Conservation (phyloP, 2,329 filamentous ascomycete species). For the Fusarium miscanthi region DNA sequence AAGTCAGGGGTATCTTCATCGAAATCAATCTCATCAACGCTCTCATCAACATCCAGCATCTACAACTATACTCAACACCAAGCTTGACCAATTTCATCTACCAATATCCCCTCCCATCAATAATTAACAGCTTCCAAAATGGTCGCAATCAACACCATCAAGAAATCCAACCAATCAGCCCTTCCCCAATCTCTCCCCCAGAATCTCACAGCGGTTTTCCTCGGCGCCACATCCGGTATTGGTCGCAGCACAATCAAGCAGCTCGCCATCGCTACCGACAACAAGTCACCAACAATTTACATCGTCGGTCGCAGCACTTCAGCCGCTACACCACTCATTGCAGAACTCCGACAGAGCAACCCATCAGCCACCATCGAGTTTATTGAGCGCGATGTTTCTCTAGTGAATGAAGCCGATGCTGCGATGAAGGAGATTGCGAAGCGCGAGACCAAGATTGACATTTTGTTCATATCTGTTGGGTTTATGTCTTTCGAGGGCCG, state of each 20-base stretch:
- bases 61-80: not conserved
- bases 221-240: constrained; percentile 36
- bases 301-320: constrained; percentile 58
- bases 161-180: constrained; percentile 16
- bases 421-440: constrained; percentile 55
- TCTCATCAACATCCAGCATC: not conserved
- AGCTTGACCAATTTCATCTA: not conserved
- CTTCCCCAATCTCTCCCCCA: not conserved
- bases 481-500: constrained; percentile 39
- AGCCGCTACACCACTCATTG: constrained; percentile 52
- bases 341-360: constrained; percentile 56
- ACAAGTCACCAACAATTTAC: constrained; percentile 45
- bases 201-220: constrained; percentile 26
- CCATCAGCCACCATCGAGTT: constrained; percentile 57
- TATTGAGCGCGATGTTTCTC: constrained; percentile 60
- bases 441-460: constrained; percentile 57
- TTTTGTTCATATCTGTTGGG: constrained; percentile 58
- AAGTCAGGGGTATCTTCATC: not conserved
- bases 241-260: constrained; percentile 28
- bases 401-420: constrained; percentile 62
- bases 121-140: not conserved
- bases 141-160: constrained; percentile 23
- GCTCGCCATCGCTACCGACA: constrained; percentile 10
- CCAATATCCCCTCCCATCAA: not conserved
- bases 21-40: not conserved